Conservation (phyloP, 2,329 filamentous ascomycete species). For the Dothideomycetes sp. region DNA sequence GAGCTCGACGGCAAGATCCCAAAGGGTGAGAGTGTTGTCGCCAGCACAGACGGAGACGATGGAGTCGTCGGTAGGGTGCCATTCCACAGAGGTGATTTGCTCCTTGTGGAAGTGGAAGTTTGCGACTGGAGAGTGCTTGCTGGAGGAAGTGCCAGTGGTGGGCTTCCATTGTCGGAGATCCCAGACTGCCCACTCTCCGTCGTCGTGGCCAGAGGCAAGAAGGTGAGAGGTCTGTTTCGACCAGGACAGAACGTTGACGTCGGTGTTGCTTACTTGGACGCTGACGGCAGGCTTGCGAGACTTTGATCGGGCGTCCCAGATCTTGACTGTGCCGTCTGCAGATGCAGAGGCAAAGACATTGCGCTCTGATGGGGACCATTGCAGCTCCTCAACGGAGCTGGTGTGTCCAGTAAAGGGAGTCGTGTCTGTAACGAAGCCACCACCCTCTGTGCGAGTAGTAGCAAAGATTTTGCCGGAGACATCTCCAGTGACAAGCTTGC, state of each 20-base stretch:
- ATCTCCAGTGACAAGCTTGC: slow-evolving; percentile 85
- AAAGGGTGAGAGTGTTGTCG: slow-evolving; percentile 88
- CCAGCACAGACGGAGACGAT: slow-evolving; percentile 86
- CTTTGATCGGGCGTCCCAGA: slow-evolving; percentile 93
- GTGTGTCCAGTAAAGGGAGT: slow-evolving; percentile 75
- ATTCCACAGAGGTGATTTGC: slow-evolving; percentile 91
- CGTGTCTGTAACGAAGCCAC: slow-evolving; percentile 79
- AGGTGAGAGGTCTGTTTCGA: slow-evolving; percentile 79
- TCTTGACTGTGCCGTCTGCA: slow-evolving; percentile 85
- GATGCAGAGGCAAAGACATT: slow-evolving; percentile 93
- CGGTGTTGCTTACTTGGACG: slow-evolving; percentile 69
- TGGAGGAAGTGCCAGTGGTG: slow-evolving; percentile 28
- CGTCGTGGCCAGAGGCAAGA: slow-evolving; percentile 83
- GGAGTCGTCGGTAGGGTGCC: slow-evolving; percentile 95
- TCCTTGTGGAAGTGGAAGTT: slow-evolving; percentile 93
- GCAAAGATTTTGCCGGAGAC: slow-evolving; percentile 81
- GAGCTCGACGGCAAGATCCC: slow-evolving; percentile 93
- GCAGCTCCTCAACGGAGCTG: slow-evolving; percentile 82
- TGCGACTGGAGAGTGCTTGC: slow-evolving; percentile 65
- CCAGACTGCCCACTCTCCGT: slow-evolving; percentile 93
- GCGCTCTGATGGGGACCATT: slow-evolving; percentile 89
- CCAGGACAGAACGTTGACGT: slow-evolving; percentile 97
- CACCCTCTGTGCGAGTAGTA: slow-evolving; percentile 76
- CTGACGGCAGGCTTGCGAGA: slow-evolving; percentile 78
- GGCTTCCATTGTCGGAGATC: slow-evolving; percentile 89